Evolutionary conservation across 2,329 filamentous ascomycete genomes (phyloP).

Genomic region (Epichloe elymi): DNA sequence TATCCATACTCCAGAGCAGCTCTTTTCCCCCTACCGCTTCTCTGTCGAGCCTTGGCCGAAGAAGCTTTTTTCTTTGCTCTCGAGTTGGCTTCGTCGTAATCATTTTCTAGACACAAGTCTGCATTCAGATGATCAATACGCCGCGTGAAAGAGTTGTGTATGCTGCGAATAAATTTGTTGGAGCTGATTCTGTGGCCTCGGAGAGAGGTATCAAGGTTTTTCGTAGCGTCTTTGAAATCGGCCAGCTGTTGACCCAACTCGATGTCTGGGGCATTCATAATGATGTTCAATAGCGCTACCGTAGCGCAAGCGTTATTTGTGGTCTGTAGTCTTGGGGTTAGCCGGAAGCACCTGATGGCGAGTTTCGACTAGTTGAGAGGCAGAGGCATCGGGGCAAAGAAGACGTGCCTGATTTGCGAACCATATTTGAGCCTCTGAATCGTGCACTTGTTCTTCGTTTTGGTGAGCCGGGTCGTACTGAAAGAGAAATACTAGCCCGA

Average conservation of each 20-base stretch:
- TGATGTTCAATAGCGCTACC: constrained; percentile 82
- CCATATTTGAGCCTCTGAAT: constrained; percentile 49
- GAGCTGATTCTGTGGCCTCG: constrained; percentile 64
- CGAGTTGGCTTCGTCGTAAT: constrained; percentile 27
- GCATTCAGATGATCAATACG: constrained; percentile 65
- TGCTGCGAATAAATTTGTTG: constrained; percentile 62
- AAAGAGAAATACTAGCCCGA: constrained; percentile 84
- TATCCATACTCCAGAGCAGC: constrained; percentile 50
- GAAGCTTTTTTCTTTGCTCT: constrained; percentile 20
- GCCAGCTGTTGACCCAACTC: constrained; percentile 57
- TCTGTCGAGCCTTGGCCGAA: constrained; percentile 20
- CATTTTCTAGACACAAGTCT: constrained; percentile 51
- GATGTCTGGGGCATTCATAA: constrained; percentile 65
- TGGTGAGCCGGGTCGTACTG: constrained; percentile 46
- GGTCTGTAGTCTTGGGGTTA: constrained; percentile 35
- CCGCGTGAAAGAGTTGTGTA: constrained; percentile 79
- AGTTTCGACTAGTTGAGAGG: not conserved
- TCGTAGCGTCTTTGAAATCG: constrained; percentile 62
- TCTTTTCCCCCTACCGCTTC: constrained; percentile 22
- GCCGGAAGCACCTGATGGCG: not conserved
- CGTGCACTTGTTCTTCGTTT: constrained; percentile 40
- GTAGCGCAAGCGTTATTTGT: constrained; percentile 79
- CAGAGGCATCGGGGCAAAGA: not conserved
- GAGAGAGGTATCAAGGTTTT: constrained; percentile 52
- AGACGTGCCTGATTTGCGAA: constrained; percentile 73